Conservation (phyloP, 371 early-diverging fungal species). For the Apophysomyces variabilis region DNA sequence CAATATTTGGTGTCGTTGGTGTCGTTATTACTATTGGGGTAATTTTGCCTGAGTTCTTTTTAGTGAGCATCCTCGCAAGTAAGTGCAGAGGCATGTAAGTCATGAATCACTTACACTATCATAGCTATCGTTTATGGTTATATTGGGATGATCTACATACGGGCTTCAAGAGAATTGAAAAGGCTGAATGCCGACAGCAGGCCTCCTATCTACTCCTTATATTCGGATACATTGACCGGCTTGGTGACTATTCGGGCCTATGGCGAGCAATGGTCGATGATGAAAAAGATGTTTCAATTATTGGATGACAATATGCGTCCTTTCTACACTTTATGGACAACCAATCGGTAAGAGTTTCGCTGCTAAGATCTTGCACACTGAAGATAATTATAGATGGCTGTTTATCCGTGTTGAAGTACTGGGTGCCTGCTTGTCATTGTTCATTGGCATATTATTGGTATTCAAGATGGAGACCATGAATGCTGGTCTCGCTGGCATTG, state of each 20-base stretch:
- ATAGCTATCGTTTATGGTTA: constrained; percentile 37
- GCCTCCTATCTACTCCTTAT: constrained; percentile 56
- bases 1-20: constrained; percentile 64
- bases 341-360: constrained; percentile 76
- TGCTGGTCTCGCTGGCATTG: constrained; percentile 81
- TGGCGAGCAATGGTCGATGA: constrained; percentile 44
- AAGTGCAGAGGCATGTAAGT: constrained; percentile 9
- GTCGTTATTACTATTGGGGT: constrained; percentile 71
- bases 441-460: constrained; percentile 64
- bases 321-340: constrained; percentile 79
- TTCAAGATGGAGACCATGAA: constrained; percentile 54
- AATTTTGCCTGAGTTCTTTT: constrained; percentile 66
- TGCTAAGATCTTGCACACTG: constrained; percentile 25
- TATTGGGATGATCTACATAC: constrained; percentile 59
- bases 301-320: constrained; percentile 78
- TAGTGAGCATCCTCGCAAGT: constrained; percentile 43
- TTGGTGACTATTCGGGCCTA: constrained; percentile 62
- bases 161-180: constrained; percentile 58
- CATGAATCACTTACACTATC: background rate
- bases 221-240: constrained; percentile 59
- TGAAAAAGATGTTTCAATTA: constrained; percentile 47
- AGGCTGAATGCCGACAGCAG: constrained; percentile 55
- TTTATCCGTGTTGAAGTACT: constrained; percentile 76
- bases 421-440: constrained; percentile 71
- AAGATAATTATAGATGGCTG: constrained; percentile 31